Evolutionary conservation across 768 basidiomycete genomes (phyloP).

Genomic region (Holtermannia corniformis): DNA sequence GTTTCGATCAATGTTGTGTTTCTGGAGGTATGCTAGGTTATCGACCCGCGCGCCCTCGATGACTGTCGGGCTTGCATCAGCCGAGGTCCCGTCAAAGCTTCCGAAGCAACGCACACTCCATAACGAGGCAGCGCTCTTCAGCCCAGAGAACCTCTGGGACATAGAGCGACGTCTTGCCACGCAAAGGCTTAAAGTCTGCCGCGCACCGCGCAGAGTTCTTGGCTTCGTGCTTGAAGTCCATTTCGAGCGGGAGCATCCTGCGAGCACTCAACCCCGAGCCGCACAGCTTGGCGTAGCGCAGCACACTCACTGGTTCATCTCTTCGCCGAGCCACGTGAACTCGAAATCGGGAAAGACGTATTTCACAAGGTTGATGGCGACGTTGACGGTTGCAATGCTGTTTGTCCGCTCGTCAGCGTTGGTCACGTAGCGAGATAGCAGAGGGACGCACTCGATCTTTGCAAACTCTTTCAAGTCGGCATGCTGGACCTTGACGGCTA

Average conservation of each 20-base stretch:
- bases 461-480: constrained; percentile 88
- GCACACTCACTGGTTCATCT: constrained; percentile 57
- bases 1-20: constrained; percentile 80
- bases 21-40: constrained; percentile 70
- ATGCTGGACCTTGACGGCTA: constrained; percentile 77
- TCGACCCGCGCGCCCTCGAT: constrained; percentile 74
- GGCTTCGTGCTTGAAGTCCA: constrained; percentile 90
- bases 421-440: not conserved
- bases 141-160: constrained; percentile 69
- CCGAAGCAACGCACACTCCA: constrained; percentile 57
- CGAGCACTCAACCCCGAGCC: not conserved
- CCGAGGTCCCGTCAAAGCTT: not conserved
- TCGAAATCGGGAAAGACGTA: constrained; percentile 93
- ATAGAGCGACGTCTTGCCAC: constrained; percentile 63
- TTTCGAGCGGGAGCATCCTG: constrained; percentile 59
- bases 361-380: constrained; percentile 69
- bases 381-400: constrained; percentile 42
- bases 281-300: not conserved
- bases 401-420: not conserved
- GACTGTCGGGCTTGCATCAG: constrained; percentile 15
- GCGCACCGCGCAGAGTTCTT: constrained; percentile 64
- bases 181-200: constrained; percentile 59
- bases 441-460: constrained; percentile 68
- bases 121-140: constrained; percentile 74
- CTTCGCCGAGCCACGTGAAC: constrained; percentile 83